A percentile compares a stretch with the other conserved stretches of the same genome.
Conservation (phyloP, 108 stramenopile species). For the Licmophora abbreviata region DNA sequence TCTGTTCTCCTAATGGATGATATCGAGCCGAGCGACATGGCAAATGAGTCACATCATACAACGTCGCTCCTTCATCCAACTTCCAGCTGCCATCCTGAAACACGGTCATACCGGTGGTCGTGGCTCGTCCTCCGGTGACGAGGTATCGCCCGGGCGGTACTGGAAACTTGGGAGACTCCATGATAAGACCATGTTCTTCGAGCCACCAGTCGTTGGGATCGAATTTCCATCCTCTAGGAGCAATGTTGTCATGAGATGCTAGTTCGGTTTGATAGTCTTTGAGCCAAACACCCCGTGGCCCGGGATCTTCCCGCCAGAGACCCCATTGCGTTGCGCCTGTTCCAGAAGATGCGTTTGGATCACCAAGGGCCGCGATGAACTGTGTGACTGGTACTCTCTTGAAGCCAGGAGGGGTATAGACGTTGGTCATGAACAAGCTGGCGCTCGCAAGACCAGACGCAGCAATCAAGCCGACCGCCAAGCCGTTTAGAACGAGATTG, state of each 20-base stretch:
- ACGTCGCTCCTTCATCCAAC: constrained; percentile 30
- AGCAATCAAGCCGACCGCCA: constrained; percentile 19
- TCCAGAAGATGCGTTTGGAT: constrained; percentile 47
- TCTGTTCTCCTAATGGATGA: constrained; percentile 11
- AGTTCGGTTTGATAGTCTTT: constrained; percentile 43
- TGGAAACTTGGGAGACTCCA: constrained; percentile 57
- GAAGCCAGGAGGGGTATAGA: constrained; percentile 38
- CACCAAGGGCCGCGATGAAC: constrained; percentile 77
- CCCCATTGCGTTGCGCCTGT: constrained; percentile 60
- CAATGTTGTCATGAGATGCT: constrained; percentile 27
- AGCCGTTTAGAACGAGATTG: constrained; percentile 23
- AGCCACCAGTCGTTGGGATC: constrained; percentile 76
- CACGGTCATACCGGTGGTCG: constrained; percentile 45
- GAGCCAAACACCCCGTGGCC: constrained; percentile 75
- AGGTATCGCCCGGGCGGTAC: constrained; percentile 36
- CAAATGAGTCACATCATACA: constrained; percentile 67
- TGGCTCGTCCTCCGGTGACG: constrained; percentile 48
- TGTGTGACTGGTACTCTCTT: constrained; percentile 56
- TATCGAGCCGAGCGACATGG: constrained; percentile 62
- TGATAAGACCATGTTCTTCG: constrained; percentile 76
- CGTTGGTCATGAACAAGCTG: constrained; percentile 18
- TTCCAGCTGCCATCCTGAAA: constrained; percentile 34
- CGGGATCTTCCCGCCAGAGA: constrained; percentile 74
- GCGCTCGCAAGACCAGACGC: constrained; percentile 24
- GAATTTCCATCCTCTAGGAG: constrained; percentile 79